Evolutionary conservation across 352 stramenopile genomes (phyloP).

Genomic region (Pythium pyrilobum): DNA sequence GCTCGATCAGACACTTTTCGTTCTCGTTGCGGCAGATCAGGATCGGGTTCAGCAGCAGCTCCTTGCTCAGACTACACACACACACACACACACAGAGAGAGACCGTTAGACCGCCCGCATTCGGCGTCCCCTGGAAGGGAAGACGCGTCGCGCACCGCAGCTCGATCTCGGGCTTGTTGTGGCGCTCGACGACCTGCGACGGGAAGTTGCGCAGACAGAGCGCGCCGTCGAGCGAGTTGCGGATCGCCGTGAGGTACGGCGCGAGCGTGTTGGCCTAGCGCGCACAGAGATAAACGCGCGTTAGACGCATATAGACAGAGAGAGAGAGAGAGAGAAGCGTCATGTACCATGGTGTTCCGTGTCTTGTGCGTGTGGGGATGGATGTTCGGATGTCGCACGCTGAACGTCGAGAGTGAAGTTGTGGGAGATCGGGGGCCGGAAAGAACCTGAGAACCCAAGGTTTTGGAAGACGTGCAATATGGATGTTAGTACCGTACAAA

Average conservation of each 20-base stretch:
- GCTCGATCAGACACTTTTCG: slow-evolving; percentile 93
- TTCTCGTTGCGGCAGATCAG: slow-evolving; percentile 92
- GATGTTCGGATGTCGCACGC: too few species aligned
- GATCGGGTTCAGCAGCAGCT: slow-evolving; percentile 92
- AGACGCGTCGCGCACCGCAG: slow-evolving; percentile 63
- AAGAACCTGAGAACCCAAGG: too few species aligned
- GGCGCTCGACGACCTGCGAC: slow-evolving; percentile 94
- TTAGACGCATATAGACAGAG: neutral
- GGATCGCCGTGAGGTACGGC: slow-evolving; percentile 91
- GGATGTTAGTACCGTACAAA: too few species aligned
- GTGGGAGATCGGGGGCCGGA: too few species aligned
- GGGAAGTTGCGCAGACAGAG: slow-evolving; percentile 95
- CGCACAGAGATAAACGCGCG: too few species aligned
- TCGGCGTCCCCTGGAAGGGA: too few species aligned
- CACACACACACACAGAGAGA: neutral
- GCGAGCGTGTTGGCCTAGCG: slow-evolving; percentile 85
- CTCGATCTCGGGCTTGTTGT: slow-evolving; percentile 97
- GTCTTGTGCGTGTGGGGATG: too few species aligned
- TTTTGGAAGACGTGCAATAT: too few species aligned
- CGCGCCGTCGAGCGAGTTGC: slow-evolving; percentile 88
- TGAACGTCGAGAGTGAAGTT: too few species aligned
- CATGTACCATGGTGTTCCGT: too few species aligned
- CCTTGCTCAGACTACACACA: slow-evolving; percentile 76
- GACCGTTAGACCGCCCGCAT: too few species aligned
- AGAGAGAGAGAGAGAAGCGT: too few species aligned